Evolutionary conservation across 495 filamentous ascomycete genomes (phyloP).

Genomic region (Daldinia loculata): DNA sequence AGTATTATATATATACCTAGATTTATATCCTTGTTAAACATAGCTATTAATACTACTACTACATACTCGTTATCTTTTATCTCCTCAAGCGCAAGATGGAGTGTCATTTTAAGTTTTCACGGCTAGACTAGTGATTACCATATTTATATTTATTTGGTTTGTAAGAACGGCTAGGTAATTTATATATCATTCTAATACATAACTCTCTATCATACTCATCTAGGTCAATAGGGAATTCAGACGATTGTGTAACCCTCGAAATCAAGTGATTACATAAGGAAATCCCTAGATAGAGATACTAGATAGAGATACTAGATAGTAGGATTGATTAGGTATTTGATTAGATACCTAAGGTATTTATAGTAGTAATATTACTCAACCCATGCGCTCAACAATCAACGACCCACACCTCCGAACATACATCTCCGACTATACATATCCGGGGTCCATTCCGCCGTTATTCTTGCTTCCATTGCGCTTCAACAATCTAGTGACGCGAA

Average conservation of each 20-base stretch:
- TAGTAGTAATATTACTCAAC: not conserved
- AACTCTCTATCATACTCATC: not conserved
- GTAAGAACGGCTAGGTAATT: too few relatives aligned
- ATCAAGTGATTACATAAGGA: not conserved
- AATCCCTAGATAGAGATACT: not conserved
- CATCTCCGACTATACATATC: not conserved
- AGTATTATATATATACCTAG: not conserved
- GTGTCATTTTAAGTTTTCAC: not conserved
- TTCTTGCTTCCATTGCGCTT: not conserved
- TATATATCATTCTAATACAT: too few relatives aligned
- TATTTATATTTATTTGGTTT: not conserved
- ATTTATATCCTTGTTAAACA: not conserved
- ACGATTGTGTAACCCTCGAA: not conserved
- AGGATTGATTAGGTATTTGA: not conserved
- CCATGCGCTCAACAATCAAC: not conserved
- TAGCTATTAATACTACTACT: not conserved
- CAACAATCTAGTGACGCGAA: not conserved
- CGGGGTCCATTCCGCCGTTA: not conserved
- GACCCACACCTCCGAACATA: not conserved
- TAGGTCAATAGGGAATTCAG: not conserved
- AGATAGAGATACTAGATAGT: not conserved
- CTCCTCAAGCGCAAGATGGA: not conserved
- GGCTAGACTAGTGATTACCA: not conserved
- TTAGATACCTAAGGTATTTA: not conserved
- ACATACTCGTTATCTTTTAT: not conserved